A percentile compares a stretch with the other conserved stretches of the same genome.
phyloP scores from a whole-genome alignment of 2,329 filamentous ascomycete genomes.

The Clarireedia homoeocarpa region DNA sequence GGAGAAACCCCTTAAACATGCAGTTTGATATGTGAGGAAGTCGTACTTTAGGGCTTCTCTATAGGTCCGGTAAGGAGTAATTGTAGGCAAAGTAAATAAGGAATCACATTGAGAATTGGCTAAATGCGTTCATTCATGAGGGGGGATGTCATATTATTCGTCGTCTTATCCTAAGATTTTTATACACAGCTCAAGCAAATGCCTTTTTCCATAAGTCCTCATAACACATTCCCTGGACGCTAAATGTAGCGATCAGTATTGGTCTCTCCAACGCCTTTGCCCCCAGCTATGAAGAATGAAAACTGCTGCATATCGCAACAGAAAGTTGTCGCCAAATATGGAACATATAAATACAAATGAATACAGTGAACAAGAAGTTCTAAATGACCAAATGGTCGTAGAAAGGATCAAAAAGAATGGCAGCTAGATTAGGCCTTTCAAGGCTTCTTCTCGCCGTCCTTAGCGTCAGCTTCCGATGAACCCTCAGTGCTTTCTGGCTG shows the following conservation, averaged over 20 bases:
- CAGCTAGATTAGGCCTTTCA: conserved; percentile 34
- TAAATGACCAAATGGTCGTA: conserved; percentile 27
- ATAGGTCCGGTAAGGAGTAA: not conserved
- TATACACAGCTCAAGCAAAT: conserved; percentile 28
- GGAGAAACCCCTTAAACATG: too few species aligned
- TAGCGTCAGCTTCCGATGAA: conserved; percentile 60
- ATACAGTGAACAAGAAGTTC: conserved; percentile 27
- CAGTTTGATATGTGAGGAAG: too few species aligned
- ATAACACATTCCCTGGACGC: conserved; percentile 22
- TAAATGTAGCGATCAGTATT: conserved; percentile 24
- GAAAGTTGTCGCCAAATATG: conserved; percentile 28
- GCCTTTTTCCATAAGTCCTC: conserved; percentile 24
- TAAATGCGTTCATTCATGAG: conserved; percentile 35
- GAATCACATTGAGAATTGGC: not conserved
- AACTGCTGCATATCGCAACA: conserved; percentile 25
- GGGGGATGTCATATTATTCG: conserved; percentile 50
- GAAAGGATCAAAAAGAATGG: conserved; percentile 21
- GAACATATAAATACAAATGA: conserved; percentile 31
- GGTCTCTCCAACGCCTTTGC: conserved; percentile 27
- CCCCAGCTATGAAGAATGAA: conserved; percentile 29
- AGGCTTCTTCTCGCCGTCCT: conserved; percentile 58
- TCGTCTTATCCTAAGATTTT: conserved; percentile 37
- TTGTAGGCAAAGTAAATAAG: not conserved
- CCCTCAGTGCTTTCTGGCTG: conserved; percentile 37
- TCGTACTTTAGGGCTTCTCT: not conserved